A percentile compares a stretch with the other conserved stretches of the same genome.
Conservation (phyloP, 148 eudicot genomes). For the Amaranthus palmeri region DNA sequence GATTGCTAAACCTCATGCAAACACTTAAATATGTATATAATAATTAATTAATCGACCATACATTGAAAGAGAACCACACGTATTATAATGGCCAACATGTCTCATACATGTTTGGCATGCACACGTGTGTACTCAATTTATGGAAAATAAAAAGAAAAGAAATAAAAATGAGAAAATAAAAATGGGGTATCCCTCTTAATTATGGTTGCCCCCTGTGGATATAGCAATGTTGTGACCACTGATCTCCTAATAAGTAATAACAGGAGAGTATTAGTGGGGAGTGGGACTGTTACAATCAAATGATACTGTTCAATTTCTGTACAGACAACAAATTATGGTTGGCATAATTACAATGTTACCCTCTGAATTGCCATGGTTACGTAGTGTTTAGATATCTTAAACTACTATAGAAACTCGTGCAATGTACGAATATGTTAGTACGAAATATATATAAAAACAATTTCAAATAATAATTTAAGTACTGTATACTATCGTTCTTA, state of each 20-base stretch:
- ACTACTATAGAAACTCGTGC: no score
- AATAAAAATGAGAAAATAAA: neutral
- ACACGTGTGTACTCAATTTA: conserved; percentile 15
- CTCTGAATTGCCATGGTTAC: no score
- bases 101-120: conserved; percentile 19
- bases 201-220: conserved; percentile 4
- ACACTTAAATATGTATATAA: neutral
- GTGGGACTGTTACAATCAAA: neutral
- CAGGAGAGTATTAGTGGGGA: neutral
- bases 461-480: no score
- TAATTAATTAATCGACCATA: conserved; percentile 8
- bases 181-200: conserved; percentile 6
- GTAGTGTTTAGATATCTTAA: no score
- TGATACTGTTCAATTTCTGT: neutral
- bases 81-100: conserved; percentile 23
- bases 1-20: conserved; percentile 16
- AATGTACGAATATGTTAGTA: no score
- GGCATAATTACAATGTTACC: no score
- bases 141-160: neutral
- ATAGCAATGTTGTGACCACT: neutral
- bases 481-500: no score
- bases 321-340: neutral
- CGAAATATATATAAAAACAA: no score
- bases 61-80: neutral
- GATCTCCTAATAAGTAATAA: neutral